Conservation (phyloP, 2,329 filamentous ascomycete genomes). For the Trichoderma polysporum region DNA sequence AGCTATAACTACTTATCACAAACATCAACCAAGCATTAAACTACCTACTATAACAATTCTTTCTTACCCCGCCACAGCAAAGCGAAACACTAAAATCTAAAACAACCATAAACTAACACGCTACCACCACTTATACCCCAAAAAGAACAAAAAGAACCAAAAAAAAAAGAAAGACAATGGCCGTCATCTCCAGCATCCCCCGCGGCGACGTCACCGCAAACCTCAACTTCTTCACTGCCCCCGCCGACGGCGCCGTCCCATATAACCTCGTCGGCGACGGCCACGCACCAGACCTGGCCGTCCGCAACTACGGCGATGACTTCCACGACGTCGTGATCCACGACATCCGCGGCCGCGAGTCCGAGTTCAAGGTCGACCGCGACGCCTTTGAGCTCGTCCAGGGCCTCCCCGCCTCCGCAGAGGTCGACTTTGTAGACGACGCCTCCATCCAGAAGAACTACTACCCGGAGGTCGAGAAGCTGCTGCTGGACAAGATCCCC, state of each 20-base stretch:
- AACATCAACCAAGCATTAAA: too few species aligned
- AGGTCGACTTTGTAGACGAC: slow-evolving; percentile 63
- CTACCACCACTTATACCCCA: not conserved
- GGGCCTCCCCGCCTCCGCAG: slow-evolving; percentile 52
- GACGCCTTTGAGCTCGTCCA: slow-evolving; percentile 72
- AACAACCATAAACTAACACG: not conserved
- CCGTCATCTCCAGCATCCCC: slow-evolving; percentile 43
- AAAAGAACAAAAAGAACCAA: not conserved
- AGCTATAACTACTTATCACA: too few species aligned
- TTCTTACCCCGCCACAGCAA: not conserved
- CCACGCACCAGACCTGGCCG: slow-evolving; percentile 55
- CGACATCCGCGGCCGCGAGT: slow-evolving; percentile 73
- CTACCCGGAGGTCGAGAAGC: slow-evolving; percentile 78
- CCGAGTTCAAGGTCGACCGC: slow-evolving; percentile 64
- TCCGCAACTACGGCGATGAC: slow-evolving; percentile 61
- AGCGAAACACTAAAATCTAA: not conserved
- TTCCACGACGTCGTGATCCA: slow-evolving; percentile 57
- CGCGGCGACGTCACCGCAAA: slow-evolving; percentile 60
- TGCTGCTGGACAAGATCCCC: slow-evolving; percentile 67
- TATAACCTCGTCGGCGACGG: slow-evolving; percentile 68
- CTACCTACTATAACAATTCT: not conserved
- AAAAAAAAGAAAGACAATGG: slow-evolving; percentile 36
- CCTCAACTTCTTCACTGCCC: slow-evolving; percentile 66
- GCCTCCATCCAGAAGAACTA: slow-evolving; percentile 68
- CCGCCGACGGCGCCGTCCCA: slow-evolving; percentile 58